These are phyloP conservation scores for Coemansia sp. DNA, from an alignment of 192 early-diverging fungal species.

Conservation along the genomic window DNA sequence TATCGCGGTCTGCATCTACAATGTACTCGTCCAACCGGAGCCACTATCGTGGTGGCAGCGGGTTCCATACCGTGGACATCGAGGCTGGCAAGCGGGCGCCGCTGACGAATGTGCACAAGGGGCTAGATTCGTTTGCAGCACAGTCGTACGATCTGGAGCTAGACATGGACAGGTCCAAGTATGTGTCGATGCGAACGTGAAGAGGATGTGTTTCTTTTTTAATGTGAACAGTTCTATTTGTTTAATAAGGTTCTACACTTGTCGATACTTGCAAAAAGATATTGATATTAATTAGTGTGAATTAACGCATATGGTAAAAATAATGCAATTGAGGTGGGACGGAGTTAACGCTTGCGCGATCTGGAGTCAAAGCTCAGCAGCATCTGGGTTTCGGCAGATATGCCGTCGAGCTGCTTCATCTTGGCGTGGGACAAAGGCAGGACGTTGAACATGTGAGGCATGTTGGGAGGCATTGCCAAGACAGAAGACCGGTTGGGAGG, in stretches of 20 bases:
- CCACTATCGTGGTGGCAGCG: not conserved
- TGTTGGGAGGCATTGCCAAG: too few relatives aligned
- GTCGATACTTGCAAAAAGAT: too few relatives aligned
- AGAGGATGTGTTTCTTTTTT: not conserved
- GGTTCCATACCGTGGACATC: slow-evolving; percentile 3
- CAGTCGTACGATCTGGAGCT: slow-evolving; percentile 22
- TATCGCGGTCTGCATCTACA: slow-evolving; percentile 9
- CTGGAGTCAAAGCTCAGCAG: slow-evolving; percentile 40
- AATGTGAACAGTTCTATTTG: not conserved
- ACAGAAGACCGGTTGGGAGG: too few relatives aligned
- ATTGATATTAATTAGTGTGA: too few relatives aligned
- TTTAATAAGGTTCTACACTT: too few relatives aligned
- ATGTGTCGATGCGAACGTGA: slow-evolving; percentile 23
- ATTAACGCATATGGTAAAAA: too few relatives aligned
- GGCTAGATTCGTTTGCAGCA: not conserved
- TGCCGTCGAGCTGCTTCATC: slow-evolving; percentile 10
- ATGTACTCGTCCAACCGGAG: slow-evolving; percentile 1
- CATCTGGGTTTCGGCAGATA: slow-evolving; percentile 47
- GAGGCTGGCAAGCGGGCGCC: not conserved
- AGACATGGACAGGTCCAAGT: slow-evolving; percentile 32
- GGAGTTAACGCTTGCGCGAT: not conserved
- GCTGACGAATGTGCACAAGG: slow-evolving; percentile 1
- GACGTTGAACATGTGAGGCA: slow-evolving; percentile 6
- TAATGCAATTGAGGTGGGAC: not conserved
- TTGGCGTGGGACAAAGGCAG: not conserved